phyloP scores from a whole-genome alignment of 2,329 filamentous ascomycete genomes.

The Fusarium chuoi region DNA sequence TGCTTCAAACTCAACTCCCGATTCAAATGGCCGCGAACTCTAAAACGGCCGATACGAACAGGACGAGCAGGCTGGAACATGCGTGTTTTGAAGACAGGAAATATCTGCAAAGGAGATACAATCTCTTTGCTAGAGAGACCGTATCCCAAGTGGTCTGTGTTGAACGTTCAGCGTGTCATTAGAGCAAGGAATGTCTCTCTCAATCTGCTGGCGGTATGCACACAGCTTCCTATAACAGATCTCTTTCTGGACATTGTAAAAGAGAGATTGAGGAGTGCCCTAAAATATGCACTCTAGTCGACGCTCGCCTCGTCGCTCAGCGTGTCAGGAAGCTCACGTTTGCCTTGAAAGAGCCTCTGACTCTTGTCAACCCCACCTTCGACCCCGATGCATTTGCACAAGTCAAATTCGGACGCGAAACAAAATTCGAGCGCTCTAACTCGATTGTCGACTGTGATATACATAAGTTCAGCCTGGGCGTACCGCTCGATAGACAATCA shows the following conservation, averaged over 20 bases:
- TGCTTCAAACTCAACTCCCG: neutral
- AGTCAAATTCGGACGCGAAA: neutral
- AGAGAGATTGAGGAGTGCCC: neutral
- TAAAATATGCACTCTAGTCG: neutral
- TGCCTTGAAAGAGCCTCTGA: neutral
- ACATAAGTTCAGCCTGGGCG: neutral
- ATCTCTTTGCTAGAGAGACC: neutral
- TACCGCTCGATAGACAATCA: neutral
- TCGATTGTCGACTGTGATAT: neutral
- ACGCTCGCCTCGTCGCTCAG: neutral
- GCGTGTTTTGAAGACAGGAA: neutral
- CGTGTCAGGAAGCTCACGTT: neutral
- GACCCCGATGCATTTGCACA: neutral
- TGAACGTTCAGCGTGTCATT: neutral
- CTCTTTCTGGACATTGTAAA: neutral
- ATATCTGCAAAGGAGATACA: neutral
- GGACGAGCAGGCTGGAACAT: neutral
- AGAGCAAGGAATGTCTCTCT: neutral
- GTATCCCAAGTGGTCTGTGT: neutral
- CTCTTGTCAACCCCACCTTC: neutral
- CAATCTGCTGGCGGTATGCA: neutral
- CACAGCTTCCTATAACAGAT: neutral
- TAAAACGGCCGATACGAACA: neutral
- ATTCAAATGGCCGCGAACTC: neutral
- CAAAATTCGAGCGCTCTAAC: neutral